Percentiles rank a stretch among this genome's conserved stretches.
Evolutionary conservation across 768 basidiomycete genomes (phyloP).

Genomic region (Termitomyces titanicus): DNA sequence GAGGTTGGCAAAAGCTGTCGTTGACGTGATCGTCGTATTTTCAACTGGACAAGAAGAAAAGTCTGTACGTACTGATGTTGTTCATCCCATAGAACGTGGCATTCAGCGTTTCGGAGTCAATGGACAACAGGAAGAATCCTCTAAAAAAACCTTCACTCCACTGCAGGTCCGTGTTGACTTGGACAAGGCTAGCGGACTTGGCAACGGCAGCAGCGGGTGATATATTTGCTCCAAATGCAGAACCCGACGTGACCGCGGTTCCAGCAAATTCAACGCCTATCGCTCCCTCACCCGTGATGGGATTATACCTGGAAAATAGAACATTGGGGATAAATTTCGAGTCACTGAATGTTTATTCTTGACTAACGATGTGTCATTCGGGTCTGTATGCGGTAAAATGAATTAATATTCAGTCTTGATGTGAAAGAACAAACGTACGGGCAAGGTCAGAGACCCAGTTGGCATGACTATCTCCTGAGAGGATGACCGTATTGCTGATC

Average conservation of each 20-base stretch:
- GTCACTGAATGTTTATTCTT: background rate
- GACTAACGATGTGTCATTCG: background rate
- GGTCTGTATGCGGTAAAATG: background rate
- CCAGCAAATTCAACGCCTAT: background rate
- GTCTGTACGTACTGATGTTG: background rate
- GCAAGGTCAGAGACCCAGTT: constrained; percentile 60
- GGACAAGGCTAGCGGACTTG: background rate
- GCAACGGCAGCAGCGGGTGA: background rate
- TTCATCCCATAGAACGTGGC: background rate
- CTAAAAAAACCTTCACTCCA: background rate
- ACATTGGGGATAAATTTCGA: background rate
- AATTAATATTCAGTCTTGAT: background rate
- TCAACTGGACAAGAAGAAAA: too few relatives aligned
- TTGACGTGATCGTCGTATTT: background rate
- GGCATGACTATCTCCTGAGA: constrained; percentile 62
- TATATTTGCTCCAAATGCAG: background rate
- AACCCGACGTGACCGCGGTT: background rate
- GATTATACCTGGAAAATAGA: background rate
- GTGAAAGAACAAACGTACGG: constrained; percentile 28
- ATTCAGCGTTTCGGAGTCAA: background rate
- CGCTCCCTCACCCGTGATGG: background rate
- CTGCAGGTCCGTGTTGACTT: background rate
- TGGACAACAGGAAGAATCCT: background rate
- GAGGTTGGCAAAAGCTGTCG: background rate
- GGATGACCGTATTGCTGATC: constrained; percentile 51